Evolutionary conservation across 1,284 basidiomycete species (phyloP).

Genomic region (Melanopsichium pennsylvanicum): DNA sequence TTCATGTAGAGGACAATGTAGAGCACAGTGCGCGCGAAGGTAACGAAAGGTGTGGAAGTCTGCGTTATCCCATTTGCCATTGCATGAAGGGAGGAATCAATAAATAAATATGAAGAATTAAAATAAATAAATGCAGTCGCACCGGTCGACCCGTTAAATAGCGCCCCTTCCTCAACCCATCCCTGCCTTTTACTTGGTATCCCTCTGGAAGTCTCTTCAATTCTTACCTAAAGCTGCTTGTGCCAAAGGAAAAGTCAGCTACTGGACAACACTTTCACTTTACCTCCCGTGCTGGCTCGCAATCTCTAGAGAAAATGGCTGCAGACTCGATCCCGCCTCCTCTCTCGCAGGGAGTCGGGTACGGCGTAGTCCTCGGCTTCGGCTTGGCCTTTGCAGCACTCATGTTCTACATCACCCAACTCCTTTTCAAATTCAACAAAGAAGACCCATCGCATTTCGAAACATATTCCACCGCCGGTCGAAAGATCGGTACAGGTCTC

Average conservation of each 20-base stretch:
- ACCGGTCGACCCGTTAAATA: conserved; percentile 1
- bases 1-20: too few species aligned
- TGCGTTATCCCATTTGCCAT: too few species aligned
- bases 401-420: conserved; percentile 46
- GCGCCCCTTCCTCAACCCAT: conserved; percentile 1
- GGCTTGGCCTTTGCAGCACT: conserved; percentile 57
- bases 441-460: conserved; percentile 52
- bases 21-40: too few species aligned
- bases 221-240: too few species aligned
- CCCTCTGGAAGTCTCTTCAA: too few species aligned
- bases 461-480: conserved; percentile 51
- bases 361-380: conserved; percentile 63
- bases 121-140: not conserved
- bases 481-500: conserved; percentile 57
- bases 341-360: conserved; percentile 59
- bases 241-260: too few species aligned
- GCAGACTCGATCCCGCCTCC: conserved; percentile 45
- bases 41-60: too few species aligned
- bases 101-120: not conserved
- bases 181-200: too few species aligned
- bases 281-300: too few species aligned
- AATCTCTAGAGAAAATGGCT: too few species aligned
- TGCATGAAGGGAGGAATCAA: not conserved
- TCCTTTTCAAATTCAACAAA: conserved; percentile 35
- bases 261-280: too few species aligned